These are phyloP conservation scores for Phytophthora brassicae DNA, from an alignment of 352 stramenopile species.

Conservation along the genomic window DNA sequence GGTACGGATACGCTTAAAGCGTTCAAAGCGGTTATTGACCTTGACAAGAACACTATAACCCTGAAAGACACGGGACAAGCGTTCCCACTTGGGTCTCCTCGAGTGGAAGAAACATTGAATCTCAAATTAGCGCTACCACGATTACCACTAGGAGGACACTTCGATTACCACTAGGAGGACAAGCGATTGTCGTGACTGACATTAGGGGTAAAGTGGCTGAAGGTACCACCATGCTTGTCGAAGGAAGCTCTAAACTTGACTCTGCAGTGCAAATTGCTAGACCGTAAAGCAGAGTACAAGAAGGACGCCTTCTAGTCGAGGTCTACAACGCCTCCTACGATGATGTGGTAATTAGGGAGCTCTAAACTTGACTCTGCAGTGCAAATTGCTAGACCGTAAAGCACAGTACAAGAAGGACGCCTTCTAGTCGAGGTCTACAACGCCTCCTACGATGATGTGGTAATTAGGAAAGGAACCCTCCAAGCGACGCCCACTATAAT, in stretches of 20 bases:
- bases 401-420: too few relatives aligned
- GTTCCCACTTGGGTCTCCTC: slow-evolving; percentile 1
- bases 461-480: slow-evolving; percentile 4
- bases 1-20: slow-evolving; percentile 6
- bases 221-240: neutral
- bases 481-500: neutral
- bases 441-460: neutral
- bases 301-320: too few relatives aligned
- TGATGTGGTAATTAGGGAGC: too few relatives aligned
- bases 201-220: neutral
- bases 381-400: too few relatives aligned
- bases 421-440: slow-evolving; percentile 5
- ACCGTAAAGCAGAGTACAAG: neutral
- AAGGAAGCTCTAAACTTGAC: neutral
- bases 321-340: too few relatives aligned
- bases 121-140: neutral
- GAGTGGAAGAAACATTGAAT: neutral
- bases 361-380: too few relatives aligned
- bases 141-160: too few relatives aligned
- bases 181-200: neutral
- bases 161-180: neutral
- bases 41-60: neutral
- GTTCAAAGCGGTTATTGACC: slow-evolving; percentile 4
- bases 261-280: neutral
- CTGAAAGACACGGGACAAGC: slow-evolving; percentile 2